Percentiles rank a stretch among this genome's conserved stretches.
Conservation (phyloP, 352 stramenopile species). For the Globisporangium solare region DNA sequence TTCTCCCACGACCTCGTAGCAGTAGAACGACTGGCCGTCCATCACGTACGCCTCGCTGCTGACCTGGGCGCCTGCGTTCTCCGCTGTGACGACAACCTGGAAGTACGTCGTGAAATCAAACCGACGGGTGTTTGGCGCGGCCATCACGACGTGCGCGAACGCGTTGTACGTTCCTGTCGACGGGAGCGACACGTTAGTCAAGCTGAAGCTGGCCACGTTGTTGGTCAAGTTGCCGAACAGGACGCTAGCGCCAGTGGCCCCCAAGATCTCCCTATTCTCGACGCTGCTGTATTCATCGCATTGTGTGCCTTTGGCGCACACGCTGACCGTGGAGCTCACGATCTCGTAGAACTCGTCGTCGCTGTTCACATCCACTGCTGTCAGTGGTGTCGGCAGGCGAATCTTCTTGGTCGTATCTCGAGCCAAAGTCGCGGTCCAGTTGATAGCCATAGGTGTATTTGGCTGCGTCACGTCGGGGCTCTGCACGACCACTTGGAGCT, state of each 20-base stretch:
- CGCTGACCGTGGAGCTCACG: constrained; percentile 35
- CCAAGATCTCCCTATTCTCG: background rate
- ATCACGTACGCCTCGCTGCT: constrained; percentile 21
- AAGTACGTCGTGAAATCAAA: constrained; percentile 61
- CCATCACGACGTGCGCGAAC: constrained; percentile 43
- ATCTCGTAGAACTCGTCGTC: constrained; percentile 41
- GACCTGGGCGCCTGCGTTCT: constrained; percentile 18
- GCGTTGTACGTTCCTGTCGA: constrained; percentile 28
- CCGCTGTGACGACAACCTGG: constrained; percentile 31
- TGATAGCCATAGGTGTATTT: constrained; percentile 16
- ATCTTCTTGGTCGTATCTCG: constrained; percentile 31
- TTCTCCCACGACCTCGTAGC: constrained; percentile 35
- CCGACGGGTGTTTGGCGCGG: constrained; percentile 21
- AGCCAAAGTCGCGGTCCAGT: constrained; percentile 34
- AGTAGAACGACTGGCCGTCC: constrained; percentile 33
- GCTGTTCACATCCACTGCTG: constrained; percentile 18
- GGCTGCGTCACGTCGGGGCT: constrained; percentile 26
- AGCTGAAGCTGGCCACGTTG: constrained; percentile 26
- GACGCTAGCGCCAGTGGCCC: background rate
- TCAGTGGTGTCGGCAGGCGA: constrained; percentile 37
- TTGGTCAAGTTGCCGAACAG: constrained; percentile 31
- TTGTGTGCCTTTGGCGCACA: constrained; percentile 27
- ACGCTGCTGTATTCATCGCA: constrained; percentile 44
- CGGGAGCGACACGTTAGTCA: constrained; percentile 27
- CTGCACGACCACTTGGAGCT: constrained; percentile 32